Evolutionary conservation across 1,284 basidiomycete species (phyloP).

Genomic region (Marasmius sp.): DNA sequence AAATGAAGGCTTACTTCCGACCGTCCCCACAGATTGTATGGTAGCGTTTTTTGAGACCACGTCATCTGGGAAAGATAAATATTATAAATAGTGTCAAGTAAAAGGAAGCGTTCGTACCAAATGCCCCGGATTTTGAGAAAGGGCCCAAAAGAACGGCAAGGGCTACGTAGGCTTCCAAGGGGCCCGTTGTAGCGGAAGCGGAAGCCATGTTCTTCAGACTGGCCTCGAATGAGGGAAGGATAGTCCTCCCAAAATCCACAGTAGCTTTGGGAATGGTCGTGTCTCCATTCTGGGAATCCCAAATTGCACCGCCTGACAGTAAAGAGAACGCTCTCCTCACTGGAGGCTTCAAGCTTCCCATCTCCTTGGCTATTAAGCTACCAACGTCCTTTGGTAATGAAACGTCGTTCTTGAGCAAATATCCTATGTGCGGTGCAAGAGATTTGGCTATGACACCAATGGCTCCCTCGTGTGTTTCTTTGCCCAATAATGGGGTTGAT

Average conservation of each 20-base stretch:
- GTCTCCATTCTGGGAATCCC: conserved; percentile 29
- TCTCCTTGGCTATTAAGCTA: conserved; percentile 64
- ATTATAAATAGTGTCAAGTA: conserved; percentile 1
- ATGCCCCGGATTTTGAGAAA: conserved; percentile 45
- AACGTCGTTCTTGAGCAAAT: conserved; percentile 45
- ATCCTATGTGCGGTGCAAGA: conserved; percentile 59
- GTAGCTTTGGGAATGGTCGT: conserved; percentile 37
- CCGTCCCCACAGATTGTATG: conserved; percentile 44
- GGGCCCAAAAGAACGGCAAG: conserved; percentile 70
- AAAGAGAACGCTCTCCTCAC: conserved; percentile 53
- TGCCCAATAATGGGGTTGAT: conserved; percentile 62
- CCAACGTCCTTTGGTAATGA: conserved; percentile 44
- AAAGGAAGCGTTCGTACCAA: conserved; percentile 37
- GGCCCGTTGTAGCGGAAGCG: conserved; percentile 58
- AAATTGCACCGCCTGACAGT: conserved; percentile 52
- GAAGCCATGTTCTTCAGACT: conserved; percentile 65
- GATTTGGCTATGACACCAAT: conserved; percentile 53
- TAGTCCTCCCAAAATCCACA: conserved; percentile 46
- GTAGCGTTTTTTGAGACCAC: conserved; percentile 38
- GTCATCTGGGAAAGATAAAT: conserved; percentile 20
- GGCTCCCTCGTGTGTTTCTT: conserved; percentile 77
- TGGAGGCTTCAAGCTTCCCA: conserved; percentile 54
- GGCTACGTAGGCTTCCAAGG: conserved; percentile 83
- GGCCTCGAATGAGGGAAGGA: conserved; percentile 66
- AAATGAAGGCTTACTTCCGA: conserved; percentile 76